Evolutionary conservation across 768 basidiomycete genomes (phyloP).

Genomic region (Mycena leptocephala): DNA sequence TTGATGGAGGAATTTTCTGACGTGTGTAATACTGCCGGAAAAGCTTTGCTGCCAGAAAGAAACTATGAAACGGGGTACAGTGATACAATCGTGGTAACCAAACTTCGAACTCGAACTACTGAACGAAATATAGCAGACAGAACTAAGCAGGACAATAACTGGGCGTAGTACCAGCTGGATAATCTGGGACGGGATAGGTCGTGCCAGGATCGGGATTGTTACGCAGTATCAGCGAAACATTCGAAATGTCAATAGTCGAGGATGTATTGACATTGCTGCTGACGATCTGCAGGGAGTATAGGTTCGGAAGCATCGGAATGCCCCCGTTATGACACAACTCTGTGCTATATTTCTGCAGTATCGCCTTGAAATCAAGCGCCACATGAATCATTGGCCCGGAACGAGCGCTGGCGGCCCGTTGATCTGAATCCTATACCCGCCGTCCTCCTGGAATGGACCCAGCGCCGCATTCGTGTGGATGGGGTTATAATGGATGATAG

Average conservation of each 20-base stretch:
- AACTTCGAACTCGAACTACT: neutral
- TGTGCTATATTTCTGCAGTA: constrained; percentile 12
- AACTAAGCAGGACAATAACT: constrained; percentile 6
- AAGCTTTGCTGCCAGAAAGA: too few species aligned
- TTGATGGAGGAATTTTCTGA: too few species aligned
- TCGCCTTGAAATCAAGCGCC: constrained; percentile 10
- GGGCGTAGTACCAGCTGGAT: constrained; percentile 2
- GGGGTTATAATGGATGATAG: constrained; percentile 12
- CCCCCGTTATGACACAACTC: neutral
- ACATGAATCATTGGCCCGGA: constrained; percentile 5
- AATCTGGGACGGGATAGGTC: neutral
- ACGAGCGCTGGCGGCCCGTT: constrained; percentile 7
- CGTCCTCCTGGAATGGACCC: constrained; percentile 7
- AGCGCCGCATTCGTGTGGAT: constrained; percentile 10
- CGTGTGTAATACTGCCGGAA: too few species aligned
- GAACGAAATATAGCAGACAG: neutral
- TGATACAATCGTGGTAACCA: neutral
- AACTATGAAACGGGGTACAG: neutral
- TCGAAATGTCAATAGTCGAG: constrained; percentile 11
- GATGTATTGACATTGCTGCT: constrained; percentile 14
- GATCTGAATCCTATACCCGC: neutral
- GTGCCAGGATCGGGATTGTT: constrained; percentile 6
- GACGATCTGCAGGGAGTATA: constrained; percentile 5
- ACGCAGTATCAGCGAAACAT: constrained; percentile 11
- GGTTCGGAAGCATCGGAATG: neutral